Percentiles rank a stretch among this genome's conserved stretches.
Conservation (phyloP, 768 basidiomycete species). For the Roridomyces roridus region DNA sequence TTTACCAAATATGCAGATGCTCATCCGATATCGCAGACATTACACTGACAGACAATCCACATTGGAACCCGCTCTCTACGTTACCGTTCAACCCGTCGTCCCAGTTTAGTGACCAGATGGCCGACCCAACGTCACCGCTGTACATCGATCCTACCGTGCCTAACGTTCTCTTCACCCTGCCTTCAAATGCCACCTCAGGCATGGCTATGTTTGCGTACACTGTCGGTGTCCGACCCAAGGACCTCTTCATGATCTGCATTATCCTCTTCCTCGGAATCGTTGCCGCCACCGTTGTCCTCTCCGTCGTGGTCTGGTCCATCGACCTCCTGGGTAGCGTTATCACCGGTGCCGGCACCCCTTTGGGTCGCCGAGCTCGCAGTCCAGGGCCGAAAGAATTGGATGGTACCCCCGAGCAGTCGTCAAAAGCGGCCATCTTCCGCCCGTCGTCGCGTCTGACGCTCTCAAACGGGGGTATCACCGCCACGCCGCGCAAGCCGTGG, state of each 20-base stretch:
- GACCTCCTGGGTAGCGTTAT: conserved; percentile 60
- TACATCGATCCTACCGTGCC: conserved; percentile 72
- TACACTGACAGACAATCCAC: conserved; percentile 65
- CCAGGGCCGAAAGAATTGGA: conserved; percentile 32
- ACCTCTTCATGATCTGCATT: conserved; percentile 85
- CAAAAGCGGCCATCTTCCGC: conserved; percentile 22
- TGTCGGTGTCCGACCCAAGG: conserved; percentile 80
- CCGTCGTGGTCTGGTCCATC: conserved; percentile 72
- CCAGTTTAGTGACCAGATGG: conserved; percentile 76
- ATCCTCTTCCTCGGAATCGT: conserved; percentile 82
- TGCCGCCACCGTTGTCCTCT: conserved; percentile 72
- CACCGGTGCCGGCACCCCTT: conserved; percentile 23
- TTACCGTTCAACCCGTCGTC: conserved; percentile 56
- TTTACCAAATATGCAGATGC: background rate
- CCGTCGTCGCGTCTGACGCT: conserved; percentile 20
- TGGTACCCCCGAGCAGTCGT: conserved; percentile 32
- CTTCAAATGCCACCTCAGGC: conserved; percentile 64
- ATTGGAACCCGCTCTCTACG: background rate
- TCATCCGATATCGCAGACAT: conserved; percentile 58
- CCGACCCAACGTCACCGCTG: conserved; percentile 73
- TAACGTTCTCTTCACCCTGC: conserved; percentile 79
- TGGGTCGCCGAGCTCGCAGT: conserved; percentile 27
- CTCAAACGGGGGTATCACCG: conserved; percentile 25
- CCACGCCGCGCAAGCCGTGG: conserved; percentile 48
- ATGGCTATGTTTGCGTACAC: conserved; percentile 86